These are phyloP conservation scores for Candida fluviatilis DNA, from an alignment of 805 yeast species.

Conservation along the genomic window DNA sequence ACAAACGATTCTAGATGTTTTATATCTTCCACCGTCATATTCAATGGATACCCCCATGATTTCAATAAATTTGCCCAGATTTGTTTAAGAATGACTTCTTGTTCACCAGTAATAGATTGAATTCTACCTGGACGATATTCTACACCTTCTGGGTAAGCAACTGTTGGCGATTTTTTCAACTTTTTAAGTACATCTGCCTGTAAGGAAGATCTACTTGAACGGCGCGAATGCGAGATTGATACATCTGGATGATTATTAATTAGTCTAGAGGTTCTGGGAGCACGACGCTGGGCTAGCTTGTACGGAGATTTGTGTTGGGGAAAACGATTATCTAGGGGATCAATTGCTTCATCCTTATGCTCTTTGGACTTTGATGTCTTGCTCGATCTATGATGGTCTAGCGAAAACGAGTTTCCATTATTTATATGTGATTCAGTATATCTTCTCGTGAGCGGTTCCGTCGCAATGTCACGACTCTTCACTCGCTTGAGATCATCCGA, in stretches of 20 bases:
- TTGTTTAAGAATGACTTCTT: slow-evolving; percentile 64
- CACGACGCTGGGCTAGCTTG: neutral
- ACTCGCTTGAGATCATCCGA: neutral
- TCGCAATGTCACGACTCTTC: neutral
- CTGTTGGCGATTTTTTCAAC: neutral
- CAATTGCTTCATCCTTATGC: no score
- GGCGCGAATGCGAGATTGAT: neutral
- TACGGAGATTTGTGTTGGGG: neutral
- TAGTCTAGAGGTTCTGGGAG: neutral
- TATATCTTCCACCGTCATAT: slow-evolving; percentile 25
- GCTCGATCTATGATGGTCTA: neutral
- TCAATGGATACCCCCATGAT: slow-evolving; percentile 50
- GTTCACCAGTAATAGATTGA: slow-evolving; percentile 42
- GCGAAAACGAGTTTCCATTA: no score
- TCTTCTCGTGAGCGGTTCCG: neutral
- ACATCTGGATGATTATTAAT: neutral
- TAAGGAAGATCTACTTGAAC: slow-evolving; percentile 3
- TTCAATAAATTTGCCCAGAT: slow-evolving; percentile 64
- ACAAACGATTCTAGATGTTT: slow-evolving; percentile 26
- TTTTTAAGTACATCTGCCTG: neutral
- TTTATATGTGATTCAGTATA: neutral
- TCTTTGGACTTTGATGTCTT: neutral
- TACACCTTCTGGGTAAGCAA: slow-evolving; percentile 11
- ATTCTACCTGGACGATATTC: slow-evolving; percentile 34
- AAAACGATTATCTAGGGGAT: no score